Evolutionary conservation across 2,329 filamentous ascomycete species (phyloP).

Genomic region (Bipolaris sorokiniana): DNA sequence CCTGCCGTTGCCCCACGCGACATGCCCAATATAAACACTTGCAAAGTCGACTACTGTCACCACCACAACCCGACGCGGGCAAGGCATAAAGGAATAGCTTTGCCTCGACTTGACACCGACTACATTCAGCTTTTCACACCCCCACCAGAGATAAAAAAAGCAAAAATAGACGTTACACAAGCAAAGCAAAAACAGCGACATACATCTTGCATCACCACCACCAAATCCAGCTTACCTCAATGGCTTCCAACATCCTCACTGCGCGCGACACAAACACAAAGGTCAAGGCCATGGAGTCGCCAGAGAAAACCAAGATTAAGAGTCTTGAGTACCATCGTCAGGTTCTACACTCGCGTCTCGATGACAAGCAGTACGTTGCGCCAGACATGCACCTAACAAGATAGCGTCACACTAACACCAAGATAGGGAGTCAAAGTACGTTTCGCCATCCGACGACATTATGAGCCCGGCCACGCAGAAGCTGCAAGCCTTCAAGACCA

Average conservation of each 20-base stretch:
- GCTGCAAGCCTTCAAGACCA: constrained; percentile 79
- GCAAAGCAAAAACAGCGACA: not conserved
- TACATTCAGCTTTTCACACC: not conserved
- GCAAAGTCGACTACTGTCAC: constrained; percentile 7
- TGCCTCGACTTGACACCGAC: not conserved
- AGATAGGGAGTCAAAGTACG: constrained; percentile 63
- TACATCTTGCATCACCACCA: constrained; percentile 6
- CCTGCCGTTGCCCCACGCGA: constrained; percentile 23
- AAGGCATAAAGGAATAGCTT: not conserved
- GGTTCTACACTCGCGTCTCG: constrained; percentile 74
- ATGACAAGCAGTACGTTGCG: constrained; percentile 65
- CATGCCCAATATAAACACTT: constrained; percentile 13
- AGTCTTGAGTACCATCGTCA: constrained; percentile 77
- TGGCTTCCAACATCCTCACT: constrained; percentile 67
- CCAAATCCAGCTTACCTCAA: constrained; percentile 36
- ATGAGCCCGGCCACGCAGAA: constrained; percentile 87
- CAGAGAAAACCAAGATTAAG: constrained; percentile 45
- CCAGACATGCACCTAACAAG: too few relatives aligned
- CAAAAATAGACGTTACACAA: not conserved
- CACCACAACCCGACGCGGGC: constrained; percentile 9
- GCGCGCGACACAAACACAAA: constrained; percentile 70
- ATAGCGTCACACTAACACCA: constrained; percentile 22
- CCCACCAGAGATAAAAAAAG: not conserved
- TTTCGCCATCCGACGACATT: constrained; percentile 87
- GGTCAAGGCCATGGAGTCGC: constrained; percentile 32